Base-by-base conservation (phyloP, 2,329 filamentous ascomycete genomes). In the Fusarium sp. region DNA sequence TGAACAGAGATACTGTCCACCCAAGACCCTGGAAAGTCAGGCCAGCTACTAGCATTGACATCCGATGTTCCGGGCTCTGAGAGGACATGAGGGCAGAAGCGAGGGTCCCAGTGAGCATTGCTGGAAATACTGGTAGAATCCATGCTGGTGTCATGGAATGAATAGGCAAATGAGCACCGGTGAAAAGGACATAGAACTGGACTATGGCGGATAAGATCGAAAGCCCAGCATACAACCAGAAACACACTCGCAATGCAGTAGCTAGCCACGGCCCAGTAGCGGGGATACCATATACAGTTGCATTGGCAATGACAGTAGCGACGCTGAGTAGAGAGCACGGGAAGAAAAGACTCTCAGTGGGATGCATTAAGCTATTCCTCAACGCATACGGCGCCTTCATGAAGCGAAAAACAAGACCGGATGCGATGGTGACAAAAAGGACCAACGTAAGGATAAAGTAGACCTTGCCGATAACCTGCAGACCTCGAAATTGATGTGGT, bases 331-430 rank as follows among this genome's bases (percentile, higher is more conserved):
- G 83, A 8, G 86, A 86, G 5, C 90, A 89, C 0, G 90, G 90
- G 10, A 91, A 87, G 80, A 92, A 93, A 13, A 92, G 83, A 31
- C 86, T 88, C 76, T 93, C 91, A 0, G 90, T 92, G 0, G 88
- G 75, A 54, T 78, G 72, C 45, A 75, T 61, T 18, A 79, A 54
- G 22, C 77, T 79, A 8, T 70, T 85, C 71, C 83, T 85, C 76
- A 93, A 90, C 1, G 88, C 91, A 35, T 86, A 82, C 0, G 89
- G 89, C 73, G 89, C 89, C 59, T 84, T 82, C 68, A 87, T 86
- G 79, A 92, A 92, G 18, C 91, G 86, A 2, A 87, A 79, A 7
- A 86, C 82, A 47, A 92, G 87, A 79, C 91, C 87, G 33, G 78
- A 77, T 74, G 87, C 84, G 59, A 91, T 84, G 20, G 81, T 31